These are phyloP conservation scores for Ustilago shanxiensis DNA, from an alignment of 1,284 basidiomycete species.

Conservation along the genomic window DNA sequence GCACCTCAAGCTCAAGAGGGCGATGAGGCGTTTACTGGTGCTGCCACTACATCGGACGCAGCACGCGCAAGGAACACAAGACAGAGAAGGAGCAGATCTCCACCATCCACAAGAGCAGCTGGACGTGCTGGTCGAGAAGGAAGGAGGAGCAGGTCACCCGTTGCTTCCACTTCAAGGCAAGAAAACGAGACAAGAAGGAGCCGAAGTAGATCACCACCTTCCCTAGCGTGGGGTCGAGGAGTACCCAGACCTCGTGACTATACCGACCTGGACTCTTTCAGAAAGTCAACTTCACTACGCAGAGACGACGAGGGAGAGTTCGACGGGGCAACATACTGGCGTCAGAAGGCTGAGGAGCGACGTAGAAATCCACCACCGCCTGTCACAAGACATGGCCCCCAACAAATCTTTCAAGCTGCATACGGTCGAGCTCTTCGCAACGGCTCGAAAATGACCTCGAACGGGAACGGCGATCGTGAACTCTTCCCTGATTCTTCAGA, in stretches of 20 bases:
- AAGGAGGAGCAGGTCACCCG: slow-evolving; percentile 5
- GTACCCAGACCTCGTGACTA: slow-evolving; percentile 12
- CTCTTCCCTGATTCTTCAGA: slow-evolving; percentile 14
- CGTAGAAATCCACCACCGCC: slow-evolving; percentile 28
- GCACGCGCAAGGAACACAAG: slow-evolving; percentile 5
- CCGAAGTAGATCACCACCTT: slow-evolving; percentile 5
- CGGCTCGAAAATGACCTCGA: background rate
- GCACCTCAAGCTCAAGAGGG: background rate
- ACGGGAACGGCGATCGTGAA: slow-evolving; percentile 10
- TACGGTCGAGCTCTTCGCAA: slow-evolving; percentile 18
- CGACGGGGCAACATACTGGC: slow-evolving; percentile 36
- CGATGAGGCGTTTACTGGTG: background rate
- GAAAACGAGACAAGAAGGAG: background rate
- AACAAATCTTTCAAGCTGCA: slow-evolving; percentile 28
- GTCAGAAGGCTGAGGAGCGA: slow-evolving; percentile 28
- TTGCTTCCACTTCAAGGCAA: background rate
- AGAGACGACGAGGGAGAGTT: slow-evolving; percentile 14
- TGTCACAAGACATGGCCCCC: slow-evolving; percentile 9
- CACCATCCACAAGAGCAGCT: background rate
- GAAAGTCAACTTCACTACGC: slow-evolving; percentile 4
- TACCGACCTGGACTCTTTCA: slow-evolving; percentile 17
- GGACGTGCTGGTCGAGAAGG: background rate
- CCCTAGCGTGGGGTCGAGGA: background rate
- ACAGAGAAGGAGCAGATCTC: slow-evolving; percentile 10
- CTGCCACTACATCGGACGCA: background rate